phyloP scores from a whole-genome alignment of 768 basidiomycete species.

The Tulasnella calospora region DNA sequence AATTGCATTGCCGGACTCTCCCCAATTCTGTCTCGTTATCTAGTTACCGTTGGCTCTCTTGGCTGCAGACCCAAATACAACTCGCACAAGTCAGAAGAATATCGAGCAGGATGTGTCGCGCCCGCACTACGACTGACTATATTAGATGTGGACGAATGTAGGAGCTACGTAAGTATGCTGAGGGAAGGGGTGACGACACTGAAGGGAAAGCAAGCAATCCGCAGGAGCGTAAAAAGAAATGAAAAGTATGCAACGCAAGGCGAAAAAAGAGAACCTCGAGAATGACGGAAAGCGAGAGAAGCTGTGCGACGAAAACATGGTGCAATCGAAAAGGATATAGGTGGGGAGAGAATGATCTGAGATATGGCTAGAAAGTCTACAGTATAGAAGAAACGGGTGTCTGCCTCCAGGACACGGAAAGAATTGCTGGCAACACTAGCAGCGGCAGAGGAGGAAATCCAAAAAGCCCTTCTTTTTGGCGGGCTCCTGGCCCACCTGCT shows the following conservation, averaged over 20 bases:
- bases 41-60: neutral
- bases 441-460: constrained; percentile 74
- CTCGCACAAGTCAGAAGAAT: neutral
- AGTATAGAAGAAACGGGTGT: neutral
- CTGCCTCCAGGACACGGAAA: neutral
- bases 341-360: constrained; percentile 6
- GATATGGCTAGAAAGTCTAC: constrained; percentile 9
- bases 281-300: constrained; percentile 17
- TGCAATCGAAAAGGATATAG: constrained; percentile 4
- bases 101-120: constrained; percentile 4
- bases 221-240: neutral
- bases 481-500: constrained; percentile 19
- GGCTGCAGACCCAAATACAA: neutral
- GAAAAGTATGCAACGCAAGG: neutral
- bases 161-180: neutral
- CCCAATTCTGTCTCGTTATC: neutral
- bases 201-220: constrained; percentile 5
- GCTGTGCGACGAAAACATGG: constrained; percentile 6
- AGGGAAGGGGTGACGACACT: constrained; percentile 1
- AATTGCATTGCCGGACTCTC: neutral
- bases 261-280: neutral
- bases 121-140: constrained; percentile 11
- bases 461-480: constrained; percentile 42
- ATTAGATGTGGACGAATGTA: constrained; percentile 8
- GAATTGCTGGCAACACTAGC: constrained; percentile 44